A percentile compares a stretch with the other conserved stretches of the same genome.
phyloP scores from a whole-genome alignment of 2,329 filamentous ascomycete genomes.

The Arthroderma uncinatum region DNA sequence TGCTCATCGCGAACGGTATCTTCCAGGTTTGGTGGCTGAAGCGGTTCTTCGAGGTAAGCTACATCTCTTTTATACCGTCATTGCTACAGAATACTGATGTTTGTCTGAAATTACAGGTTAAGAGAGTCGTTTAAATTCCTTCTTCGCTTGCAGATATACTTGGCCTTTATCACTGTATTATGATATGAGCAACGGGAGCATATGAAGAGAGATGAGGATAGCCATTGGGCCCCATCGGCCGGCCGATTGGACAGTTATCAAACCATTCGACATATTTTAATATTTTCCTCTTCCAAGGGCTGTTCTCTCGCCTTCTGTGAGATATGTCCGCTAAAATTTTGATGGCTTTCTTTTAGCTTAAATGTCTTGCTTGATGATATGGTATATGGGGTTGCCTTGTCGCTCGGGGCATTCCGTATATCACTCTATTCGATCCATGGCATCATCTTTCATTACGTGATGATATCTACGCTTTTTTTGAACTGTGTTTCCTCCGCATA shows the following conservation, averaged over 20 bases:
- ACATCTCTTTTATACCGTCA: constrained; percentile 8
- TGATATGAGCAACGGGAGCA: not conserved
- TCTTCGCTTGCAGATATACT: constrained; percentile 3
- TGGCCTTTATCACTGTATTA: not conserved
- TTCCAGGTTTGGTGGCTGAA: constrained; percentile 99
- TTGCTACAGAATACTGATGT: constrained; percentile 8
- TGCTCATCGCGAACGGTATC: constrained; percentile 80
- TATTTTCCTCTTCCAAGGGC: not conserved
- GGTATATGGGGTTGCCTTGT: not conserved
- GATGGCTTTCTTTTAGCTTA: not conserved
- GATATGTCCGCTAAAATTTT: not conserved
- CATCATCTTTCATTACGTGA: not conserved
- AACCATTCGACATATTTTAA: not conserved
- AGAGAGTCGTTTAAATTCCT: constrained; percentile 35
- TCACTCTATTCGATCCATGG: not conserved
- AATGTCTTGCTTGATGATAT: not conserved
- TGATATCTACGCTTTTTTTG: not conserved
- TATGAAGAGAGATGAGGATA: not conserved
- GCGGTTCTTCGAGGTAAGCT: constrained; percentile 78
- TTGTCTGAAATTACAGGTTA: constrained; percentile 27
- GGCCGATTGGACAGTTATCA: not conserved
- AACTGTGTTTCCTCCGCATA: not conserved
- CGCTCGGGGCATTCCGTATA: not conserved
- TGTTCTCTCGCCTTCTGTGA: not conserved
- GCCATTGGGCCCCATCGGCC: not conserved